Percentiles rank a stretch among this genome's conserved stretches.
These are phyloP conservation scores for Heritiera fomes DNA, from an alignment of 345 rosid genomes.

Conservation along the genomic window DNA sequence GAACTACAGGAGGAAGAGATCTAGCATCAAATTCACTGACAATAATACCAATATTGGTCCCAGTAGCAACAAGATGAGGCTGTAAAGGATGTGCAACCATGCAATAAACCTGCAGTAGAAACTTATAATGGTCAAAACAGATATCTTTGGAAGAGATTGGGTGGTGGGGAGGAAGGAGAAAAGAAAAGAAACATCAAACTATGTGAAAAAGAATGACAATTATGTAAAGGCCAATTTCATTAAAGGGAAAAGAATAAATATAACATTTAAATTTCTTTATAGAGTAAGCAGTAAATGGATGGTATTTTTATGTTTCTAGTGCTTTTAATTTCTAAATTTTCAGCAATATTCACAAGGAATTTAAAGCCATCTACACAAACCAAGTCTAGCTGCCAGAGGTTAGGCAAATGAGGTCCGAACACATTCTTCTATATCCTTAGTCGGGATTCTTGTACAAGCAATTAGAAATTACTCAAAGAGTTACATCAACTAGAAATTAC, in stretches of 20 bases:
- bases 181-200: conserved; percentile 15
- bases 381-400: conserved; percentile 10
- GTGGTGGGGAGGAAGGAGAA: neutral
- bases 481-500: neutral
- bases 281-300: neutral
- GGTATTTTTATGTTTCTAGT: neutral
- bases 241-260: neutral
- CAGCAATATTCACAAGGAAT: neutral
- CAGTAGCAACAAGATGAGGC: conserved; percentile 97
- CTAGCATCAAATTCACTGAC: conserved; percentile 92
- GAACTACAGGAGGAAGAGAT: conserved; percentile 90
- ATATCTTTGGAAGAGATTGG: conserved; percentile 9
- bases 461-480: conserved; percentile 8
- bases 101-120: conserved; percentile 76
- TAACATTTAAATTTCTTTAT: neutral
- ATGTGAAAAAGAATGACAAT: neutral
- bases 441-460: neutral
- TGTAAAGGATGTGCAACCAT: conserved; percentile 98
- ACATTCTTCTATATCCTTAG: neutral
- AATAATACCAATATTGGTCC: conserved; percentile 93
- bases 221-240: neutral
- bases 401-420: conserved; percentile 4
- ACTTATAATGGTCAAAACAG: conserved; percentile 30
- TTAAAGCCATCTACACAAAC: neutral
- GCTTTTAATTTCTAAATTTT: conserved; percentile 9